Conservation (phyloP, 257 asterid species). For the Handroanthus guayacan region DNA sequence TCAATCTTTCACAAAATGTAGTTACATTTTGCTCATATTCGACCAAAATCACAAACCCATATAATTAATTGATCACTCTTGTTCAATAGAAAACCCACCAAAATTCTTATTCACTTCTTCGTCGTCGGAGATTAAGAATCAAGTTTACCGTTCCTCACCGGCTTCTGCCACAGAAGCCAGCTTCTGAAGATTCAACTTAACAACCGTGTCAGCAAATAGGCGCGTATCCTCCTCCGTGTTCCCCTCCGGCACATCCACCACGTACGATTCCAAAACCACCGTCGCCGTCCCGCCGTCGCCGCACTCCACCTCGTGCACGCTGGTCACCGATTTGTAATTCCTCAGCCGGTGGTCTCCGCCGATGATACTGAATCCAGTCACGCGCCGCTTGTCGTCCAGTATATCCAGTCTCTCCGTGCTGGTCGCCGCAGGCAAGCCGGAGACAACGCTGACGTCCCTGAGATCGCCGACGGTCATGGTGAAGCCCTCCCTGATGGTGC, state of each 20-base stretch:
- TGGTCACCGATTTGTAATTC: conserved; percentile 77
- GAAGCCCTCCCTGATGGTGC: conserved; percentile 60
- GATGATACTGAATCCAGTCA: conserved; percentile 77
- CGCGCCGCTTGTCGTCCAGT: conserved; percentile 77
- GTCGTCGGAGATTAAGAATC: neutral
- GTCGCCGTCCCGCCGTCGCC: conserved; percentile 50
- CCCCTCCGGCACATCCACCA: conserved; percentile 90
- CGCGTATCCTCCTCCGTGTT: conserved; percentile 93
- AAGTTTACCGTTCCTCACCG: neutral
- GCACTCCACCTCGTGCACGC: conserved; percentile 62
- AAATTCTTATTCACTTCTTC: too few species aligned
- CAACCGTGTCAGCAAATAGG: conserved; percentile 85
- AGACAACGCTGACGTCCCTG: conserved; percentile 75
- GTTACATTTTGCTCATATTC: too few species aligned
- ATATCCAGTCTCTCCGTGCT: conserved; percentile 87
- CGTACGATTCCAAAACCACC: conserved; percentile 80
- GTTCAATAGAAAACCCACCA: too few species aligned
- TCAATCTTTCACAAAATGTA: too few species aligned
- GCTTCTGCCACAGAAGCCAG: conserved; percentile 70
- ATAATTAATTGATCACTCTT: too few species aligned
- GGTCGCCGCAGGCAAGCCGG: conserved; percentile 92
- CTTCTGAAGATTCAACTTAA: conserved; percentile 79
- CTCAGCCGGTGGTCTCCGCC: conserved; percentile 90
- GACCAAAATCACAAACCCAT: too few species aligned
- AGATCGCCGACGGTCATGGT: conserved; percentile 61